Conservation (phyloP, 495 filamentous ascomycete genomes). For the Penicillium lividum region DNA sequence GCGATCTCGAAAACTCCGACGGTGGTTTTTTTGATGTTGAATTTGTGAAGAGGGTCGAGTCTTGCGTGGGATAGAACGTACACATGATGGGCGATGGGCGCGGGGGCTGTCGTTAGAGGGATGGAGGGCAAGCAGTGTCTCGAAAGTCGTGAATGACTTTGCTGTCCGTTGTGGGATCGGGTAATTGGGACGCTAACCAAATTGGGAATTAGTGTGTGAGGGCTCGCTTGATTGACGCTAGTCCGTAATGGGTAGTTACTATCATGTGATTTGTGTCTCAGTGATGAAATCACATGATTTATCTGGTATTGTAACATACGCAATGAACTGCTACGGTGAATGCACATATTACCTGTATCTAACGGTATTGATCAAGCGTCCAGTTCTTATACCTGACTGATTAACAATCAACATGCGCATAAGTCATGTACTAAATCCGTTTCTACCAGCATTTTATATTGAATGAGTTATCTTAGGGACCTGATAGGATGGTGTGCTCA, state of each 20-base stretch:
- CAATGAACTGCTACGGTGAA: background rate
- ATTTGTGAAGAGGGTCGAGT: slow-evolving; percentile 4
- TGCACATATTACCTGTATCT: background rate
- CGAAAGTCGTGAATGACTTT: slow-evolving; percentile 43
- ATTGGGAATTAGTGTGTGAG: slow-evolving; percentile 28
- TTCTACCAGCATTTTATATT: too few relatives aligned
- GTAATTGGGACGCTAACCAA: slow-evolving; percentile 39
- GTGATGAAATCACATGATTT: slow-evolving; percentile 12
- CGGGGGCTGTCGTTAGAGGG: slow-evolving; percentile 48
- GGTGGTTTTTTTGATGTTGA: slow-evolving; percentile 3
- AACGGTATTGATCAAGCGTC: background rate
- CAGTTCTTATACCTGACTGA: too few relatives aligned
- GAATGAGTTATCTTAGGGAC: too few relatives aligned
- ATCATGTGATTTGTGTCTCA: slow-evolving; percentile 14
- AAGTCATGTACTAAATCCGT: too few relatives aligned
- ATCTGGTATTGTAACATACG: background rate
- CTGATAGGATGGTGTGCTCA: too few relatives aligned
- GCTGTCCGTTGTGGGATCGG: slow-evolving; percentile 50
- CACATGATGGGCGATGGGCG: slow-evolving; percentile 60
- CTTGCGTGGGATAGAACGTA: slow-evolving; percentile 41
- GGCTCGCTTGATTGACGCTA: slow-evolving; percentile 43
- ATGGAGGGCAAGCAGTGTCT: slow-evolving; percentile 31
- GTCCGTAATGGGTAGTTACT: slow-evolving; percentile 3
- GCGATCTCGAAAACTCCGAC: slow-evolving; percentile 14
- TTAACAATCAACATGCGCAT: too few relatives aligned